Base-by-base conservation (phyloP, 768 basidiomycete genomes). In the Boletus coccyginus region DNA sequence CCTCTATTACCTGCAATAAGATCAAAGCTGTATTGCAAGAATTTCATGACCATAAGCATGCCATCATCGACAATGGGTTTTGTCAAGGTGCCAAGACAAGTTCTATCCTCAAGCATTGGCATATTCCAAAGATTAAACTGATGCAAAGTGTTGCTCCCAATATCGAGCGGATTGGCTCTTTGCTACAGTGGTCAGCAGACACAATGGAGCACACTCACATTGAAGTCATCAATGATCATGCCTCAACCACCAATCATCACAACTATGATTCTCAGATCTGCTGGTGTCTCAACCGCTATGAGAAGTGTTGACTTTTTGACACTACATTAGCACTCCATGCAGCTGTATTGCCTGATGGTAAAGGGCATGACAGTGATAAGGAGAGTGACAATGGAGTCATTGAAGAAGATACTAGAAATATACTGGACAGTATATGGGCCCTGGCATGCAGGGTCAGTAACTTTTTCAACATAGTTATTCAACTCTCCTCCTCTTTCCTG, bases 1-100 rank as follows among this genome's bases (percentile, higher is more conserved):
- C 35, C 61, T 52, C 14, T 33, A 51, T 2, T 61, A 54, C 55
- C 36, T 65, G 71, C 2, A 33, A 53, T 7, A 53, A 52, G 11
- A 70, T 75, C 24, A 12, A 53, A 3, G 49, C 47, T 4, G 61
- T 66, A 0, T 57, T 78, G 0, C 2, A 35, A 0, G 57, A 65
- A 12, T 78, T 78, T 44, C 77, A 78, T 42, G 3, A 57, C 6
- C 55, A 73, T 61, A 79, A 79, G 45, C 17, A 70, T 1, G 58
- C 60, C 4, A 73, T 79, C 36, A 59, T 75, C 14, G 59, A 61
- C 1, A 62, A 65, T 9, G 68, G 70, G 7, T 67, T 68, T 27
- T 53, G 66, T 7, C 17, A 45, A 8, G 70, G 73, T 4, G 2
- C 5, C 12, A 21, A 38, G 13, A 10, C 42, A 9, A 63, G 62